Base-by-base conservation (phyloP, 495 filamentous ascomycete species). In the Durotheca rogersii region DNA sequence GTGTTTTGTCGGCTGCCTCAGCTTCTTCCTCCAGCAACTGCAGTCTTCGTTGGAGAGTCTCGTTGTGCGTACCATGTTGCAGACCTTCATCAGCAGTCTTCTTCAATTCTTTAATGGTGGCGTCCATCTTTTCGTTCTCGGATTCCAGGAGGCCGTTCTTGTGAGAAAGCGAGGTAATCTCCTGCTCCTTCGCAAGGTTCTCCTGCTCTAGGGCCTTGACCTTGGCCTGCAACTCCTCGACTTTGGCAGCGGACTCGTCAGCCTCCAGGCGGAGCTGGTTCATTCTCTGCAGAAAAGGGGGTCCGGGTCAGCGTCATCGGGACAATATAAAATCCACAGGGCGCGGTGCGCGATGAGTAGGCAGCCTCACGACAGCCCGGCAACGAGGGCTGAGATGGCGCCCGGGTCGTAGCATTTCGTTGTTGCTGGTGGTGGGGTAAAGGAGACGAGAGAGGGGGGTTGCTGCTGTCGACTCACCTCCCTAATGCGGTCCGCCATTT, bases 21-120 rank as follows among this genome's bases (percentile, higher is more conserved):
- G 89, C 89, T 78, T 98, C 93, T 71, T 97, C 93, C 77, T 98
- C 93, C 48, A 97, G 80, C 61, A 98, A 74, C 81, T 96, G 89
- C 66, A 97, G 74, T 77, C 86, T 90, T 67, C 94, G 83, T 75
- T 89, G 86, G 58, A 98, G 76, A 52, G 84, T 74, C 74, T 97
- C 94, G 66, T 89, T 89, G 72, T 95, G 86, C 58, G 81, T 85
- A 67, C 88, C 84, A 65, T 86, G 81, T 66, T 86, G 76, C 53
- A 77, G 75, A 65, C 85, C 84, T 64, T 86, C 81, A 67, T 82
- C 87, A 57, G 88, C 87, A 45, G 79, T 72, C 49, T 76, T 78
- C 79, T 97, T 97, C 59, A 82, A 74, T 36, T 91, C 85, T 74
- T 87, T 87, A 59, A 94, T 74, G 51, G 68, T 67, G 11, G 65